Evolutionary conservation across 768 basidiomycete species (phyloP).

Genomic region (Leccinum disarticulatum): DNA sequence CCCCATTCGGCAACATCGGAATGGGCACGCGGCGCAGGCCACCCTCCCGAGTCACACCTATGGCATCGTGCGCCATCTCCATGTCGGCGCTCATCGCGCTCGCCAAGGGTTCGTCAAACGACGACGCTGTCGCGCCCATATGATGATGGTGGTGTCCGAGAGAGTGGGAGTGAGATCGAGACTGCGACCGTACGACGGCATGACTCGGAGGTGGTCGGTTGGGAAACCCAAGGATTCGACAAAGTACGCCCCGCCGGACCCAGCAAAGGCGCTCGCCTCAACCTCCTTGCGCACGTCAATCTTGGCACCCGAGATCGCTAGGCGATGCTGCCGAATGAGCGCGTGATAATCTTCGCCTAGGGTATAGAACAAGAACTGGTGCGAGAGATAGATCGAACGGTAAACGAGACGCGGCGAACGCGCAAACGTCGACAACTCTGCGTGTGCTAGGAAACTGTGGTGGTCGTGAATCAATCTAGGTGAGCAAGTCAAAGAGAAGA

Average conservation of each 20-base stretch:
- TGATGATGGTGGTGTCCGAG: slow-evolving; percentile 19
- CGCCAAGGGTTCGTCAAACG: slow-evolving; percentile 73
- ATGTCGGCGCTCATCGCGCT: slow-evolving; percentile 68
- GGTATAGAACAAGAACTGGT: slow-evolving; percentile 81
- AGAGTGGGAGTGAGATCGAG: background rate
- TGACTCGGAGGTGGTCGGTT: slow-evolving; percentile 3
- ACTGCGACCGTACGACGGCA: background rate
- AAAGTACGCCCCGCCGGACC: slow-evolving; percentile 24
- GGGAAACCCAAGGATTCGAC: slow-evolving; percentile 17
- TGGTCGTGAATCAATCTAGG: background rate
- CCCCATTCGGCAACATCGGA: slow-evolving; percentile 82
- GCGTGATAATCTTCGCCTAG: slow-evolving; percentile 80
- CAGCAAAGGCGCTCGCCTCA: slow-evolving; percentile 55
- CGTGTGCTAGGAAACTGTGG: slow-evolving; percentile 59
- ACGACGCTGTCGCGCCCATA: slow-evolving; percentile 37
- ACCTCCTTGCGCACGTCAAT: slow-evolving; percentile 75
- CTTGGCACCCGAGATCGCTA: slow-evolving; percentile 55
- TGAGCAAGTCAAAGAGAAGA: background rate
- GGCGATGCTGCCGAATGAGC: slow-evolving; percentile 61
- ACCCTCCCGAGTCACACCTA: slow-evolving; percentile 28
- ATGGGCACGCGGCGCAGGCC: slow-evolving; percentile 37
- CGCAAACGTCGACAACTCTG: slow-evolving; percentile 78
- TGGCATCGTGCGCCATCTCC: slow-evolving; percentile 53
- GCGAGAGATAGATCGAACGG: slow-evolving; percentile 75
- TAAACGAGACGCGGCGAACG: slow-evolving; percentile 60